A percentile compares a stretch with the other conserved stretches of the same genome.
These are phyloP conservation scores for Acer campestre DNA, from an alignment of 345 rosid genomes.

Conservation along the genomic window DNA sequence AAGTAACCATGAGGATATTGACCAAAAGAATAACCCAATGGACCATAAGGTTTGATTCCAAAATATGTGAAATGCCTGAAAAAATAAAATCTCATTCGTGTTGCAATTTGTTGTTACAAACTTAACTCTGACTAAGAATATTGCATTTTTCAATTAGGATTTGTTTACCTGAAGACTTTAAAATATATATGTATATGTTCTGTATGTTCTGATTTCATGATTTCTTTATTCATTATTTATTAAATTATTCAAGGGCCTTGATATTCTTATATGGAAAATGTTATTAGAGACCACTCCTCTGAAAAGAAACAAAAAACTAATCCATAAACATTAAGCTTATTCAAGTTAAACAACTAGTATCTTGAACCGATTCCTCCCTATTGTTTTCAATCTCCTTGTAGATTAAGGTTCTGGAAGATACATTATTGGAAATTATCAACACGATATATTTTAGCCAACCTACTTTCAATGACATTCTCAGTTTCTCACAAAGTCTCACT, in stretches of 20 bases:
- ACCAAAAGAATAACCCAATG: neutral
- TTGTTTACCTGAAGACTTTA: neutral
- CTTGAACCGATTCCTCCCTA: neutral
- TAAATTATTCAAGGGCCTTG: neutral
- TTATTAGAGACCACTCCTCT: no score
- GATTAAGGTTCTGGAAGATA: neutral
- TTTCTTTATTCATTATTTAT: neutral
- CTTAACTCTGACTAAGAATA: neutral
- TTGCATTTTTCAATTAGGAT: neutral
- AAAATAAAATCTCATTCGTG: neutral
- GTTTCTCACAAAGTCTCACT: neutral
- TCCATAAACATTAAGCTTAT: neutral
- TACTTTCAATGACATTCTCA: neutral
- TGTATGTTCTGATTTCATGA: no score
- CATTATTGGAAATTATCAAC: no score
- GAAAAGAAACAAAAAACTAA: neutral
- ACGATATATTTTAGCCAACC: neutral
- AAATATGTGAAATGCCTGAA: neutral
- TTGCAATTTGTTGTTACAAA: neutral
- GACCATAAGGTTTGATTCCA: neutral
- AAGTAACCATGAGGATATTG: neutral
- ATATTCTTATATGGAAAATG: neutral
- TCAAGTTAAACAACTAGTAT: neutral
- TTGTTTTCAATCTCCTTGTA: neutral
- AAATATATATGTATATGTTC: no score